These are phyloP conservation scores for Calonectria pseudoturangicola DNA, from an alignment of 2,329 filamentous ascomycete genomes.

Conservation along the genomic window DNA sequence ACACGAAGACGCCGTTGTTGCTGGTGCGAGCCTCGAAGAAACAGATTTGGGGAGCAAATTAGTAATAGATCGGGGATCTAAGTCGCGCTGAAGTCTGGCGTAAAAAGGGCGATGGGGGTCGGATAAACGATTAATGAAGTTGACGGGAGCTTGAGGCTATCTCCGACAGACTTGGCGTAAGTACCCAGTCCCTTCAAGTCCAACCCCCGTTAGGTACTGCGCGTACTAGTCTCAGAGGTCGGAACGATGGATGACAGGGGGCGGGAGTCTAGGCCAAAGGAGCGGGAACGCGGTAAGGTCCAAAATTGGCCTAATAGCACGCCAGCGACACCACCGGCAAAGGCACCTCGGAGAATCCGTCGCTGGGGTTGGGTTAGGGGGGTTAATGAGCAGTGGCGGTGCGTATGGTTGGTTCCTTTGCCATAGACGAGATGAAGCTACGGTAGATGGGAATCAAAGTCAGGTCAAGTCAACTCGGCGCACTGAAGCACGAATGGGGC, in stretches of 20 bases:
- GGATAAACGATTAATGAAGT: constrained; percentile 25
- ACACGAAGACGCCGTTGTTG: neutral
- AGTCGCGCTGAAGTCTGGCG: neutral
- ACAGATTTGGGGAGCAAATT: neutral
- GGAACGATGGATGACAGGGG: constrained; percentile 26
- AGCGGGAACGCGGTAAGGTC: constrained; percentile 27
- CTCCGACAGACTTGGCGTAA: constrained; percentile 26
- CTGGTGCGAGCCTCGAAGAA: neutral
- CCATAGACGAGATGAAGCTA: constrained; percentile 35
- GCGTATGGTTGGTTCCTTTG: constrained; percentile 38
- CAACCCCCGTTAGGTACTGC: neutral
- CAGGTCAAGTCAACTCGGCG: constrained; percentile 22
- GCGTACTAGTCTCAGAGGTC: constrained; percentile 22
- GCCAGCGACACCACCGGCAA: constrained; percentile 24
- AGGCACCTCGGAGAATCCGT: constrained; percentile 1
- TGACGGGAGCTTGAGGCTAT: constrained; percentile 36
- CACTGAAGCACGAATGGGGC: constrained; percentile 28
- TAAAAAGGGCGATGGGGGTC: neutral
- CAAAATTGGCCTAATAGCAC: constrained; percentile 29
- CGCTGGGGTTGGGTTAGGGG: constrained; percentile 30
- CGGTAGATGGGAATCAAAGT: neutral
- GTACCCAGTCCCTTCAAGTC: constrained; percentile 2
- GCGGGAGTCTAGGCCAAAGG: constrained; percentile 24
- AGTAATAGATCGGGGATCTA: neutral
- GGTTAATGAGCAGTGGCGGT: constrained; percentile 46